These are phyloP conservation scores for Pichia thaimueangensis DNA, from an alignment of 805 yeast genomes.

Conservation along the genomic window DNA sequence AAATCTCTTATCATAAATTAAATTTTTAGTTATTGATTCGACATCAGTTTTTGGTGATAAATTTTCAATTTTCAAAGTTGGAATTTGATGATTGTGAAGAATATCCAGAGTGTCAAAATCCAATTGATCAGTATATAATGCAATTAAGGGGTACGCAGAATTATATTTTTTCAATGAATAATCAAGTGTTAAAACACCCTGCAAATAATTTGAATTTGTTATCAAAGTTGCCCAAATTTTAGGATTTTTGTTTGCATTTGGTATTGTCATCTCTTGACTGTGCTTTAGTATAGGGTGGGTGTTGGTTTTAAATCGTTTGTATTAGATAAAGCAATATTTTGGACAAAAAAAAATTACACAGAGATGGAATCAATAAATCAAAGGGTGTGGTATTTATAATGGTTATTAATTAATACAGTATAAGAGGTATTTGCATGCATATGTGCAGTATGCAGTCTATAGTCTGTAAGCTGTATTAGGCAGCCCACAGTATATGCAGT, in stretches of 20 bases:
- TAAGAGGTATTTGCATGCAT: no score
- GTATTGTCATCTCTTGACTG: not conserved
- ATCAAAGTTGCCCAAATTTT: constrained; percentile 51
- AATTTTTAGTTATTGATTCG: constrained; percentile 31
- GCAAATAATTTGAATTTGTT: constrained; percentile 44
- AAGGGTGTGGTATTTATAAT: no score
- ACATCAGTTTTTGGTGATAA: constrained; percentile 36
- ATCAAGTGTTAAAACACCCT: constrained; percentile 46
- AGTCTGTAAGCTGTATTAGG: no score
- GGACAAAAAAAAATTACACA: not conserved
- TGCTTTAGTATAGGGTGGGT: not conserved
- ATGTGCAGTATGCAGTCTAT: no score
- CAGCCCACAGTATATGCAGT: no score
- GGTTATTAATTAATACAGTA: no score
- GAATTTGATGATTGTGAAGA: constrained; percentile 35
- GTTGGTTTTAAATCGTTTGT: not conserved
- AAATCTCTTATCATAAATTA: constrained; percentile 46
- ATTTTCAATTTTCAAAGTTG: constrained; percentile 35
- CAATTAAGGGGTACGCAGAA: constrained; percentile 47
- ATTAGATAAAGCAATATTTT: not conserved
- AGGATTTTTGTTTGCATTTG: constrained; percentile 8
- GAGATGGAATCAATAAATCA: no score
- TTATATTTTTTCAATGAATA: constrained; percentile 37
- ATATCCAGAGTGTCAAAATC: constrained; percentile 34
- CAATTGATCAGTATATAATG: constrained; percentile 45